A percentile compares a stretch with the other conserved stretches of the same genome.
phyloP scores from a whole-genome alignment of 1,284 basidiomycete genomes.

The Athelia sp. region DNA sequence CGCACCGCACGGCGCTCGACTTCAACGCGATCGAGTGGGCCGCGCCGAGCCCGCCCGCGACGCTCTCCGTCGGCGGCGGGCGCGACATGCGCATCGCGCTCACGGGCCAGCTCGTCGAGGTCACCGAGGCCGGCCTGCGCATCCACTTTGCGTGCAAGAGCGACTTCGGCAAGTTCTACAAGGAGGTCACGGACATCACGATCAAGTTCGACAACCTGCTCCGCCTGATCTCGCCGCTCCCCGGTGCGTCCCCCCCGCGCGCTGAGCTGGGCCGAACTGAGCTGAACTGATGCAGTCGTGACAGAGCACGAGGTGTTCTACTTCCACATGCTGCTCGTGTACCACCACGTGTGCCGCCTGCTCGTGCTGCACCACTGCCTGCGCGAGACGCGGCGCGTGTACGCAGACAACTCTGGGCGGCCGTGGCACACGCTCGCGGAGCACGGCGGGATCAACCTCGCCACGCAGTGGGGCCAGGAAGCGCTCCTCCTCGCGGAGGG shows the following conservation, averaged over 20 bases:
- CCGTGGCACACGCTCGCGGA: conserved; percentile 30
- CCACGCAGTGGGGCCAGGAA: conserved; percentile 34
- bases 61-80: conserved; percentile 13
- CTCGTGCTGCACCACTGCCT: conserved; percentile 23
- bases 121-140: conserved; percentile 24
- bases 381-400: conserved; percentile 10
- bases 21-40: conserved; percentile 16
- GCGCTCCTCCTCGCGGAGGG: conserved; percentile 32
- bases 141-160: conserved; percentile 21
- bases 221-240: not conserved
- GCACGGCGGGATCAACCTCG: conserved; percentile 26
- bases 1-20: conserved; percentile 24
- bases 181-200: conserved; percentile 21
- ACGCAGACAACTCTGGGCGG: conserved; percentile 7
- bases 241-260: not conserved
- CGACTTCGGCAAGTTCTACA: conserved; percentile 27
- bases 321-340: conserved; percentile 30
- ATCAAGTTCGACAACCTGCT: conserved; percentile 4
- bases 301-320: conserved; percentile 35
- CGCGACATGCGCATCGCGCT: conserved; percentile 33
- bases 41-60: conserved; percentile 21
- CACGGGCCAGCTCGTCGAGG: conserved; percentile 25
- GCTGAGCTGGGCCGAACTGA: not conserved
- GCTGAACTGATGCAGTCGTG: conserved; percentile 26
- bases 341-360: conserved; percentile 32